Evolutionary conservation across 345 rosid genomes (phyloP), one percentile per base, ranked within the genome.

Genomic region (Eucalyptus shirleyi): DNA sequence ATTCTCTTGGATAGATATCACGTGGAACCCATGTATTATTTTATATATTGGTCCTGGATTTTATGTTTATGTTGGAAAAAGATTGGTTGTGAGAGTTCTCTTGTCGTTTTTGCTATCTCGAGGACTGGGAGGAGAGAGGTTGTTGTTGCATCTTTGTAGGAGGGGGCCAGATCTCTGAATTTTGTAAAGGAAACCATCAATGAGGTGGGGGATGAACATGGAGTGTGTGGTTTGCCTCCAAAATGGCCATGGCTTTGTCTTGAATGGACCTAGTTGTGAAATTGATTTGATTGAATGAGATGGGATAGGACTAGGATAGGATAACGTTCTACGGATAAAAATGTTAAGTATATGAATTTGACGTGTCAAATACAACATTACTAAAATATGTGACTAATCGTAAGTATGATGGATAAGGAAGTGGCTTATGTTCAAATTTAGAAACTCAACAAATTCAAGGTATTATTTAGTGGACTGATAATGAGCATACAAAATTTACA

Each of bases 251-350:
- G 11, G 9, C 40, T 65, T 65, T n/a, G 40, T 65, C 21, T 16
- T 15, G 19, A 65, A n/a, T 65, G 77, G 40, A n/a, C 40, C 19
- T n/a, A 7, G 21, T 4, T 16, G 37, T 15, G 77, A n/a, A 65
- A n/a, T 65, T 65, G 77, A 65, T 65, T 65, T 65, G 77, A 65
- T 16, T 65, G 77, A n/a, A 18, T 16, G 37, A 65, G 40, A 65
- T 65, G 3, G 37, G 37, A 65, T n/a, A 15, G 11, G 37, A 65
- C 9, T 65, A n/a, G 5, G 21, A 0, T n/a, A 65, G 10, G 40
- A n/a, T n/a, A 34, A 16, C 3, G 1, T 65, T 3, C 0, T n/a
- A 0, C 21, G 0, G 4, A 65, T 65, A 0, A 17, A n/a, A 65
- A 65, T 65, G 77, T 65, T 16, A 65, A n/a, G 10, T 3, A n/a